Percentiles rank a stretch among this genome's conserved stretches.
Conservation (phyloP, 208 protist genomes). For the Wallacemonas rigidus region DNA sequence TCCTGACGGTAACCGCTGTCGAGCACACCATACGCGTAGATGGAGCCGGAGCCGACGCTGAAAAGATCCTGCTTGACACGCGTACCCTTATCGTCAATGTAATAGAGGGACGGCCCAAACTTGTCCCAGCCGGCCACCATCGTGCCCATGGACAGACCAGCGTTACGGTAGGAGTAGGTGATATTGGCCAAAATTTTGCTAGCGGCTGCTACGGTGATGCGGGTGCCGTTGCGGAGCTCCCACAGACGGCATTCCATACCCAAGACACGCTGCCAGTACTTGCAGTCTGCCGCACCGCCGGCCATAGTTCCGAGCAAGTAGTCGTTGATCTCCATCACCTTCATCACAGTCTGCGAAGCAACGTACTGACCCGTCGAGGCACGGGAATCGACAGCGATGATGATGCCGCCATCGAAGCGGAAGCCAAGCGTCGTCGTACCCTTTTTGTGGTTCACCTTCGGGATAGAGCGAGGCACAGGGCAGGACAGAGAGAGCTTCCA, state of each 20-base stretch:
- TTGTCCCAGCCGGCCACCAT: conserved; percentile 98
- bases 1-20: conserved; percentile 96
- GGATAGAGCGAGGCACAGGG: conserved; percentile 84
- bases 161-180: conserved; percentile 98
- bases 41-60: conserved; percentile 99
- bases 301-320: conserved; percentile 99
- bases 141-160: conserved; percentile 98
- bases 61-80: conserved; percentile 98
- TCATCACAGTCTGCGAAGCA: conserved; percentile 99
- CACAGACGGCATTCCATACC: conserved; percentile 94
- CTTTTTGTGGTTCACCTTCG: conserved; percentile 87
- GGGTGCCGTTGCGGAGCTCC: conserved; percentile 95
- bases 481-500: conserved; percentile 78
- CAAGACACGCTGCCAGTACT: conserved; percentile 99
- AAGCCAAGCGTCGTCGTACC: conserved; percentile 99
- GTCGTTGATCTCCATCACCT: conserved; percentile 99
- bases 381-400: conserved; percentile 99
- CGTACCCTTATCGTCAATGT: conserved; percentile 99
- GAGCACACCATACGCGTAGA: conserved; percentile 99
- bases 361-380: conserved; percentile 99
- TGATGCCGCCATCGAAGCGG: conserved; percentile 97
- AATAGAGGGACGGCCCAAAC: conserved; percentile 98
- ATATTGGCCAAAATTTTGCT: conserved; percentile 99
- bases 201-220: conserved; percentile 98
- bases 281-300: conserved; percentile 99